Base-by-base conservation (phyloP, 306 rosid genomes). In the Ziziphus jujuba region DNA sequence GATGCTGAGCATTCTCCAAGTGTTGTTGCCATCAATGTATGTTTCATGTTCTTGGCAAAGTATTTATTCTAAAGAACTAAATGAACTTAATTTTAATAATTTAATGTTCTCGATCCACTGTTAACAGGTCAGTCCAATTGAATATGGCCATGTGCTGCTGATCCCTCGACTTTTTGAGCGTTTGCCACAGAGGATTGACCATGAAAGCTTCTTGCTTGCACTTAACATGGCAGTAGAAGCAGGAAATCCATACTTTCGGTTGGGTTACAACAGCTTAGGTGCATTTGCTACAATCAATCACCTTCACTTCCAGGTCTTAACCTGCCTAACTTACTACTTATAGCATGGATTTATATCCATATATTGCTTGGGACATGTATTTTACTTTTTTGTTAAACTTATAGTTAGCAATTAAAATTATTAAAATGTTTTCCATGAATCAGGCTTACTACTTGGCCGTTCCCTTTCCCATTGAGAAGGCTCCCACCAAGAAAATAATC, bases 251-350 rank as follows among this genome's bases (percentile, higher is more conserved):
- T 85, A 85, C 78, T 92, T 92, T 56, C 87, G 98, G 16, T 36
- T 92, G 77, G 98, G 98, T 63, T 92, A 92, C 82, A 92, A 92
- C 83, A 92, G 98, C 83, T 77, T 92, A 72, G 98, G 98, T 58
- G 98, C 98, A 47, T 92, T 92, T 67, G 96, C 98, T n/a, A 92
- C 98, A 34, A 92, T 92, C 81, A 92, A 92, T 75, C 98, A 92
- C 81, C 98, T 92, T 73, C 98, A 92, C 83, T 92, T 89, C 81
- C 98, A 92, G 96, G 98, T 92, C 61, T 69, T 20, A 47, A 64
- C 43, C 63, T 11, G 22, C 50, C 12, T 48, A 17, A 31, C 61
- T 63, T 24, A 33, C 62, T 24, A 40, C 57, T 36, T 48, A 7
- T 35, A 55, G 8, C 40, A 28, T 67, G 28, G 4, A 22, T 14